These are phyloP conservation scores for Clavispora vitiphila DNA, from an alignment of 805 yeast genomes.

Conservation along the genomic window DNA sequence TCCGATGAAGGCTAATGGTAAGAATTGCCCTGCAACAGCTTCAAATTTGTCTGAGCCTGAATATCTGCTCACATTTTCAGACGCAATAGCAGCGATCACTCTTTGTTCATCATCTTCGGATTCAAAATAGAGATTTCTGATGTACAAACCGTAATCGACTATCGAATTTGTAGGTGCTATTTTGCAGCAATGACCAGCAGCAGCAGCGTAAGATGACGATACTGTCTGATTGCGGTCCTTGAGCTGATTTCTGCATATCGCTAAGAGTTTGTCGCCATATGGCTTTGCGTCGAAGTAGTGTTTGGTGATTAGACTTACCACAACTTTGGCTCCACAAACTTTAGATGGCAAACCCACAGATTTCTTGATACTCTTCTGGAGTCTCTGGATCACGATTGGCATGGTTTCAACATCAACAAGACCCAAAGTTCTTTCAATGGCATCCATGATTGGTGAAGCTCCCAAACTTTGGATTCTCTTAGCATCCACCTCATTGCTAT, in stretches of 20 bases:
- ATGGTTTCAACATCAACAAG: constrained; percentile 46
- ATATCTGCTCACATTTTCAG: constrained; percentile 62
- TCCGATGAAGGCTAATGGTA: constrained; percentile 79
- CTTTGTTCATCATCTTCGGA: constrained; percentile 39
- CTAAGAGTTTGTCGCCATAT: constrained; percentile 60
- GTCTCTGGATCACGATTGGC: constrained; percentile 43
- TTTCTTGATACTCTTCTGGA: constrained; percentile 54
- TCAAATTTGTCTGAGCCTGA: constrained; percentile 60
- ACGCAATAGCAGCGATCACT: constrained; percentile 53
- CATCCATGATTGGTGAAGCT: constrained; percentile 83
- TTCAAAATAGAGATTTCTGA: constrained; percentile 58
- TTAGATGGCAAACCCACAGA: constrained; percentile 91
- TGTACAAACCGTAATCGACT: constrained; percentile 46
- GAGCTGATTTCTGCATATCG: constrained; percentile 53
- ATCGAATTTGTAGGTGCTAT: constrained; percentile 50
- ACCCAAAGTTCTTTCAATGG: constrained; percentile 67
- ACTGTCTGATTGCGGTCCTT: constrained; percentile 70
- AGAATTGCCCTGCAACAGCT: constrained; percentile 53
- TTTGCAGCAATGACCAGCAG: constrained; percentile 75
- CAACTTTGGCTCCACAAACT: constrained; percentile 72
- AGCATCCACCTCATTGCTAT: constrained; percentile 68
- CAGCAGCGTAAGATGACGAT: constrained; percentile 67
- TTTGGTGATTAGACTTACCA: constrained; percentile 59
- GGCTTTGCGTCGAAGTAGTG: constrained; percentile 42
- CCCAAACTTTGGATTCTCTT: constrained; percentile 69